phyloP scores from a whole-genome alignment of 164 flowering plant genomes.

The Berberis vulgaris region DNA sequence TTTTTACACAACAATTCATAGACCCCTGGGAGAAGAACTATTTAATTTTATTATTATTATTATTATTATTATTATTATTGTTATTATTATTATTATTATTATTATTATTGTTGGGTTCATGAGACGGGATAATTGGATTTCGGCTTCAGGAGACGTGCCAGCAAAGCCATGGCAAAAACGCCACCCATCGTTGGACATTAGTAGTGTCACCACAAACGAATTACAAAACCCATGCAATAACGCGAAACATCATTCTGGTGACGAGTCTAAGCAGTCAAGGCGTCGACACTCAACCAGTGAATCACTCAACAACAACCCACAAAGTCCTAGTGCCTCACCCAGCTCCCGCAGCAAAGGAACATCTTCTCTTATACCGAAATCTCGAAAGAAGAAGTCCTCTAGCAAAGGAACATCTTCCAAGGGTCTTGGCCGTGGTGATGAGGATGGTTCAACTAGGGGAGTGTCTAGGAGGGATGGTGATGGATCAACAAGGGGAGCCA shows the following conservation, averaged over 20 bases:
- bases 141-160: no score
- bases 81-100: no score
- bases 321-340: background rate
- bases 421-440: background rate
- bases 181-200: no score
- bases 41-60: no score
- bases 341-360: background rate
- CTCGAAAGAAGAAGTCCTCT: slow-evolving; percentile 2
- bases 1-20: no score
- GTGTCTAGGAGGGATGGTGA: background rate
- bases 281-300: slow-evolving; percentile 4
- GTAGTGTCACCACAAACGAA: no score
- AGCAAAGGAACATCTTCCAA: background rate
- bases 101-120: no score
- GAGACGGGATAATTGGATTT: no score
- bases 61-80: no score
- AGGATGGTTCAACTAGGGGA: background rate
- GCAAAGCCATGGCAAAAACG: no score
- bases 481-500: background rate
- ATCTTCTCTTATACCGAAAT: background rate
- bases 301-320: background rate
- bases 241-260: background rate
- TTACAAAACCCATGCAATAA: background rate
- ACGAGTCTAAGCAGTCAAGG: slow-evolving; percentile 1
- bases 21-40: no score